Conservation (phyloP, 176 grass and related monocot genomes). For the Dactylis glomerata region DNA sequence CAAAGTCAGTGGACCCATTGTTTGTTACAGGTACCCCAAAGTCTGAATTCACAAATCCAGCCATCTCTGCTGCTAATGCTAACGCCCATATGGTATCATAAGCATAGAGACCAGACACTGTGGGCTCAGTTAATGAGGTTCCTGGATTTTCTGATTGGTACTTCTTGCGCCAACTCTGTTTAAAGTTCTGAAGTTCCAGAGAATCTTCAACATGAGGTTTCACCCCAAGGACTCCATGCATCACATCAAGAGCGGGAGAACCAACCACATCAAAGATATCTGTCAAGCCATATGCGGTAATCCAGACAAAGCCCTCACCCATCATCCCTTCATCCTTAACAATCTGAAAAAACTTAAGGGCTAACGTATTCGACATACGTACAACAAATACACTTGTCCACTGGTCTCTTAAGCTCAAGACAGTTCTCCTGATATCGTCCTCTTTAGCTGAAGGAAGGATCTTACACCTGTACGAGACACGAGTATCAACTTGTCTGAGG, state of each 20-base stretch:
- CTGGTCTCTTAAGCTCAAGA: constrained; percentile 31
- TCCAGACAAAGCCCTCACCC: constrained; percentile 63
- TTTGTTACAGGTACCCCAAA: constrained; percentile 17
- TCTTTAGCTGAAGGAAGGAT: constrained; percentile 33
- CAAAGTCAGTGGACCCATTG: constrained; percentile 47
- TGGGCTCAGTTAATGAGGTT: constrained; percentile 31
- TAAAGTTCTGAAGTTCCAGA: constrained; percentile 18
- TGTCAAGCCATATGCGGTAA: constrained; percentile 60
- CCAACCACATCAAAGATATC: constrained; percentile 52
- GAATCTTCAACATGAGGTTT: constrained; percentile 51
- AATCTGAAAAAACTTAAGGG: constrained; percentile 50
- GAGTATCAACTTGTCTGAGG: constrained; percentile 32
- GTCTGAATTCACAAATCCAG: constrained; percentile 19
- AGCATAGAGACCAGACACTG: constrained; percentile 52
- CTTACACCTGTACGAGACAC: constrained; percentile 42
- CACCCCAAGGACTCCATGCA: constrained; percentile 74
- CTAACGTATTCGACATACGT: constrained; percentile 57
- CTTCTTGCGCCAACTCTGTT: constrained; percentile 38
- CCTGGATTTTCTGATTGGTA: constrained; percentile 36
- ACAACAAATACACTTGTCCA: constrained; percentile 67
- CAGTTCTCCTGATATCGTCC: constrained; percentile 15
- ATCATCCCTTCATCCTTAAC: constrained; percentile 60
- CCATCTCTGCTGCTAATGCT: constrained; percentile 46
- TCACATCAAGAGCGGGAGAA: constrained; percentile 50
- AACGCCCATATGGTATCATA: constrained; percentile 82